Conservation (phyloP, 2,329 filamentous ascomycete genomes). For the Trichoderma harzianum region DNA sequence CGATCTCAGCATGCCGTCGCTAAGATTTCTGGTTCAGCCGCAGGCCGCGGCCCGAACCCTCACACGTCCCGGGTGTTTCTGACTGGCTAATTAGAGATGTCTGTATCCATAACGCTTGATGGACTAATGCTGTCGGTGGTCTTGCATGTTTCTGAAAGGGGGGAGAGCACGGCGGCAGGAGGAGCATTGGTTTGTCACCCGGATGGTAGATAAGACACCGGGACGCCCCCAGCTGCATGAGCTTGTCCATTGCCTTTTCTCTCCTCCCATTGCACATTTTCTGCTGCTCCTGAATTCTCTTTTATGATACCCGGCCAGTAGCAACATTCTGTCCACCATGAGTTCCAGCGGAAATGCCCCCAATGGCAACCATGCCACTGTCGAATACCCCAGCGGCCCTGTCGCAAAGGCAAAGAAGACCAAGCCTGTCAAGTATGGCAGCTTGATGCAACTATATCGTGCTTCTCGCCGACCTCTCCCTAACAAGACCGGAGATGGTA, state of each 20-base stretch:
- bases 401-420: constrained; percentile 16
- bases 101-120: neutral
- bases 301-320: constrained; percentile 14
- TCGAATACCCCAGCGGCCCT: constrained; percentile 13
- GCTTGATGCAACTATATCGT: constrained; percentile 34
- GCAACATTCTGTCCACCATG: constrained; percentile 22
- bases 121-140: neutral
- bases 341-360: constrained; percentile 17
- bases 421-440: constrained; percentile 19
- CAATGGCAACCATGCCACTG: constrained; percentile 25
- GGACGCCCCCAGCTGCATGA: neutral
- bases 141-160: neutral
- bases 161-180: neutral
- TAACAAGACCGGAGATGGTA: constrained; percentile 60
- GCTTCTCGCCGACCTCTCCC: constrained; percentile 61
- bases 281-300: neutral
- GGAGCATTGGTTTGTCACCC: neutral
- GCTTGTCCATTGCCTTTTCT: neutral
- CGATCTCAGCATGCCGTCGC: constrained; percentile 13
- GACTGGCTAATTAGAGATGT: neutral
- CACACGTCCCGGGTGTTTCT: neutral
- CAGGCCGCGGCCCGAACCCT: constrained; percentile 16
- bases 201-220: constrained; percentile 11
- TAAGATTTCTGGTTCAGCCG: constrained; percentile 1
- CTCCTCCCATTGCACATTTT: neutral